A percentile compares a stretch with the other conserved stretches of the same genome.
Evolutionary conservation across 2,329 filamentous ascomycete genomes (phyloP).

Genomic region (Penicillium sp.): DNA sequence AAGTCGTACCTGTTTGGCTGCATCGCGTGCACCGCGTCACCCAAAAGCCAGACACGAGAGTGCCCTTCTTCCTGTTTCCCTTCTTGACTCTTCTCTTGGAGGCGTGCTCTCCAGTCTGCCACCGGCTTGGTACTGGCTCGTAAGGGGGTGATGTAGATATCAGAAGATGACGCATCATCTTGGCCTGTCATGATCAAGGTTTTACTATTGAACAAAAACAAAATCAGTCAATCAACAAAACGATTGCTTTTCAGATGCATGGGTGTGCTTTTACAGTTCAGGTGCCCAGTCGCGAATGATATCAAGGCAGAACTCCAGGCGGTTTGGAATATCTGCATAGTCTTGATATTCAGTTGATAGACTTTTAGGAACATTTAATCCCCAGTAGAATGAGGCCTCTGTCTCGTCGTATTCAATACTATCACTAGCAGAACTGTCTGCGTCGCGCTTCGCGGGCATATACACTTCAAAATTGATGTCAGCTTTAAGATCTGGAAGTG

Average conservation of each 20-base stretch:
- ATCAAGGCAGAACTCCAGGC: not conserved
- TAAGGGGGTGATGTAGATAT: not conserved
- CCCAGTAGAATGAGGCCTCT: not conserved
- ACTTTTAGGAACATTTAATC: not conserved
- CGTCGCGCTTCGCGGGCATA: not conserved
- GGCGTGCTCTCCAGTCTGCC: not conserved
- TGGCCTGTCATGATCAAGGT: not conserved
- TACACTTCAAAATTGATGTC: not conserved
- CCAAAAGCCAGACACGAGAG: not conserved
- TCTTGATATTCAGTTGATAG: not conserved
- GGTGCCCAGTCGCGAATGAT: not conserved
- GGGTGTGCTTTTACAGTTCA: not conserved
- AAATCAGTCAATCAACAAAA: not conserved
- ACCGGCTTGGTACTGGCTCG: not conserved
- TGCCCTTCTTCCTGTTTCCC: not conserved
- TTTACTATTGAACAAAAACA: not conserved
- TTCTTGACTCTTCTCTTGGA: not conserved
- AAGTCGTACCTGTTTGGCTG: not conserved
- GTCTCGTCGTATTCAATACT: not conserved
- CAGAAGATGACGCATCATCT: not conserved
- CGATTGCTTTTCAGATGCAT: not conserved
- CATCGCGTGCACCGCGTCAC: not conserved
- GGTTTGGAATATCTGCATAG: not conserved
- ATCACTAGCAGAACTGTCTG: not conserved
- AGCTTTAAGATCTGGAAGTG: not conserved